Evolutionary conservation across 331 rosid genomes (phyloP).

Genomic region (Acacia pycnantha): DNA sequence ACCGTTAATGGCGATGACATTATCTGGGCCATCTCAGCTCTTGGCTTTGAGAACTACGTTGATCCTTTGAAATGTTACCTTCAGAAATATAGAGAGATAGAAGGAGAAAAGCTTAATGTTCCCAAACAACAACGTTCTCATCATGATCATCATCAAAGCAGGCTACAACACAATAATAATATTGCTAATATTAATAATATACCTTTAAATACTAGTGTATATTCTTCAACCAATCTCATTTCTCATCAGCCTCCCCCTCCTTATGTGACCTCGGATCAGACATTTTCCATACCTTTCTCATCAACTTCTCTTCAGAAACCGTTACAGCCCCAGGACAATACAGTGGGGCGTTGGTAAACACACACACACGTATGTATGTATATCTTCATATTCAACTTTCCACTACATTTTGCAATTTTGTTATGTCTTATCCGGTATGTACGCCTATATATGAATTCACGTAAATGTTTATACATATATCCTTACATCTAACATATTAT

Average conservation of each 20-base stretch:
- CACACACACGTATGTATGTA: too few relatives aligned
- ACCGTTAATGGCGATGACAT: slow-evolving; percentile 77
- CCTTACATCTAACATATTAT: background rate
- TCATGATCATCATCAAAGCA: slow-evolving; percentile 36
- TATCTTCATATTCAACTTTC: background rate
- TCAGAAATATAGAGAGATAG: slow-evolving; percentile 64
- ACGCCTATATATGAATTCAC: background rate
- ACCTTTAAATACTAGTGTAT: slow-evolving; percentile 40
- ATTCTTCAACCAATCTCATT: slow-evolving; percentile 50
- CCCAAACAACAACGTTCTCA: slow-evolving; percentile 63
- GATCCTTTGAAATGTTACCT: slow-evolving; percentile 61
- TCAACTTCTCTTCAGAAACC: slow-evolving; percentile 58
- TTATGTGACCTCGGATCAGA: slow-evolving; percentile 46
- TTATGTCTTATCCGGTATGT: background rate
- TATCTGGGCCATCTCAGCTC: slow-evolving; percentile 70
- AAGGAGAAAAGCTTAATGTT: slow-evolving; percentile 64
- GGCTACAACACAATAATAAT: slow-evolving; percentile 20
- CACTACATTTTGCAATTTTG: slow-evolving; percentile 20
- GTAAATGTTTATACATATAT: background rate
- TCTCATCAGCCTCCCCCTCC: slow-evolving; percentile 45
- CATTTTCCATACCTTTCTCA: slow-evolving; percentile 54
- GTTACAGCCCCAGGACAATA: slow-evolving; percentile 55
- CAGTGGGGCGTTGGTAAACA: slow-evolving; percentile 42
- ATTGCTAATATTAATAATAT: background rate
- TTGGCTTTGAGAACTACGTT: slow-evolving; percentile 73